Evolutionary conservation across 129 eudicot species (phyloP), one percentile per base, ranked within the genome.

Genomic region (Flaveria trinervia): DNA sequence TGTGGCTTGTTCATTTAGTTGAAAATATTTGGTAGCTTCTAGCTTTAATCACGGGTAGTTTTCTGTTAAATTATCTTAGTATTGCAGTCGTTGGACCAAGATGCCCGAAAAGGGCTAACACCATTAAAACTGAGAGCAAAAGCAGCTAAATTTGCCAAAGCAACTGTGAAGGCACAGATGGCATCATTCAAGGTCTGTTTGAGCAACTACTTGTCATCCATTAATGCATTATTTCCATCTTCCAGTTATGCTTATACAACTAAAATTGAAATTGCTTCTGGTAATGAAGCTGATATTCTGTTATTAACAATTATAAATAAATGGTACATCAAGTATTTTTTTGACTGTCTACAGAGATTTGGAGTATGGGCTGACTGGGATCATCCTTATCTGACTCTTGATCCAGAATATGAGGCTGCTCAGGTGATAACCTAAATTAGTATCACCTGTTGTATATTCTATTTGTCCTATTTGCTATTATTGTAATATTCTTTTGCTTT

Each of bases 311-410:
- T 72, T 50, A 65, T 25, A 0, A 13, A 78, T 65, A 3, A 14
- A 1, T 55, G 54, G 16, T 71, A 56, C 61, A 30, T 28, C 73
- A 64, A 65, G 48, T 39, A 41, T 81, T 9, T 28, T 54, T 80
- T 43, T 75, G 22, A 64, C 25, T 75, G 74, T 64, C 45, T 20
- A 65, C 92, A 92, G 96, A 84, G 99, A 43, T 91, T 79, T 76
- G 99, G 99, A 84, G 88, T 94, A 61, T 94, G 99, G 99, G 99
- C 85, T 51, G 96, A 92, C 82, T 94, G 99, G 99, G 99, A 94
- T 59, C 84, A 91, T 81, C 94, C 97, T 66, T 94, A 94, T 84
- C 88, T 91, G 73, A 94, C 99, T 43, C 99, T 94, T 70, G 96
- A 94, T 85, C 99, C 99, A 65, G 97, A 86, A 76, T 94, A 94